These are phyloP conservation scores for Onygenales sp. DNA, from an alignment of 2,329 filamentous ascomycete genomes.

Conservation along the genomic window DNA sequence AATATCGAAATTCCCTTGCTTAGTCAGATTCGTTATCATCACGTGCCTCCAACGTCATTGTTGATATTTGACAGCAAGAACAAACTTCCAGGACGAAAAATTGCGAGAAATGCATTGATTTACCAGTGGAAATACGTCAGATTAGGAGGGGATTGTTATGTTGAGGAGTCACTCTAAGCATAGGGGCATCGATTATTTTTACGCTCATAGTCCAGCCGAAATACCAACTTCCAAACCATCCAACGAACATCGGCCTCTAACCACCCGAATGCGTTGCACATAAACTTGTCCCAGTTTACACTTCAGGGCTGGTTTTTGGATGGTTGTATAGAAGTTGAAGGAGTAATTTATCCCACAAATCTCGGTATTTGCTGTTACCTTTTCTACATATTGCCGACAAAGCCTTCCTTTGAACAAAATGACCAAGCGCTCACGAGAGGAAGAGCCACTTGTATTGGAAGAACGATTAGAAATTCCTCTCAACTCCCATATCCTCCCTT, in stretches of 20 bases:
- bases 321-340: not conserved
- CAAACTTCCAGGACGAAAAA: not conserved
- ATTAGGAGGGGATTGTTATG: too few relatives aligned
- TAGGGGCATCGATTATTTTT: too few relatives aligned
- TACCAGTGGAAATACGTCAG: too few relatives aligned
- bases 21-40: conserved; percentile 2
- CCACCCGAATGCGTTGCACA: not conserved
- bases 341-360: not conserved
- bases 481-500: conserved; percentile 32
- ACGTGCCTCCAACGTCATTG: not conserved
- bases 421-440: conserved; percentile 52
- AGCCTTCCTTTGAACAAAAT: conserved; percentile 27
- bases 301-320: not conserved
- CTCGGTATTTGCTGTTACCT: not conserved
- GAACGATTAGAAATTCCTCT: conserved; percentile 12
- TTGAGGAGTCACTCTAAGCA: too few relatives aligned
- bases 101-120: too few relatives aligned
- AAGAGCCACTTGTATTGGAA: conserved; percentile 20
- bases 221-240: too few relatives aligned
- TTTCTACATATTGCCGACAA: not conserved
- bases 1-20: not conserved
- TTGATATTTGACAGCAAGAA: not conserved
- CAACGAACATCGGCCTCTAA: too few relatives aligned
- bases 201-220: too few relatives aligned
- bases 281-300: not conserved